phyloP scores from a whole-genome alignment of 768 basidiomycete species.

The Naematelia aurantialba region DNA sequence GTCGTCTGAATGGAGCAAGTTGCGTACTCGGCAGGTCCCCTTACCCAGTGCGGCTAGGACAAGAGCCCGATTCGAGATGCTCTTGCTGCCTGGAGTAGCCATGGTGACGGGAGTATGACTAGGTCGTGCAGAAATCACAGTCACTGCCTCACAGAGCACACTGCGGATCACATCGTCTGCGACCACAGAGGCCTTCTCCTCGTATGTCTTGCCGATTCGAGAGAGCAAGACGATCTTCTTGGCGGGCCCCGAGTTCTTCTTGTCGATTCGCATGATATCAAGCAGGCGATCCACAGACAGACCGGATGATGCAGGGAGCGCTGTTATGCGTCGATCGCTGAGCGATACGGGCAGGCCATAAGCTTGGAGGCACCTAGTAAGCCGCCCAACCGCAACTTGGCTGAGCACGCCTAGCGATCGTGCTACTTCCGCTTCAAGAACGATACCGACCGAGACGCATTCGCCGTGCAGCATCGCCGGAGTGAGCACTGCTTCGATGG shows the following conservation, averaged over 20 bases:
- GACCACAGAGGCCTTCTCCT: constrained; percentile 84
- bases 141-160: constrained; percentile 74
- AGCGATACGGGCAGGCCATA: constrained; percentile 86
- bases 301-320: constrained; percentile 62
- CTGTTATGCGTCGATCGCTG: constrained; percentile 70
- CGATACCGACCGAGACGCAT: constrained; percentile 92
- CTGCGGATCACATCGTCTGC: constrained; percentile 74
- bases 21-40: constrained; percentile 81
- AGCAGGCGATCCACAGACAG: constrained; percentile 77
- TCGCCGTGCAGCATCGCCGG: constrained; percentile 94
- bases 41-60: constrained; percentile 86
- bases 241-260: constrained; percentile 87
- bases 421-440: constrained; percentile 91
- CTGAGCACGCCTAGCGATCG: constrained; percentile 79
- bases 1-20: constrained; percentile 93
- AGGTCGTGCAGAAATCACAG: constrained; percentile 67
- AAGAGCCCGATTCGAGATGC: constrained; percentile 89
- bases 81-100: constrained; percentile 94
- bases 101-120: constrained; percentile 60
- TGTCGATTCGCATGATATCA: constrained; percentile 93
- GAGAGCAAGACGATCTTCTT: constrained; percentile 93
- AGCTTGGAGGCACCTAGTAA: constrained; percentile 78
- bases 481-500: constrained; percentile 92
- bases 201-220: constrained; percentile 84
- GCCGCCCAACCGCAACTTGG: constrained; percentile 87